A percentile compares a stretch with the other conserved stretches of the same genome.
Conservation (phyloP, 495 filamentous ascomycete genomes). For the Staphylotrichum tortipilum region DNA sequence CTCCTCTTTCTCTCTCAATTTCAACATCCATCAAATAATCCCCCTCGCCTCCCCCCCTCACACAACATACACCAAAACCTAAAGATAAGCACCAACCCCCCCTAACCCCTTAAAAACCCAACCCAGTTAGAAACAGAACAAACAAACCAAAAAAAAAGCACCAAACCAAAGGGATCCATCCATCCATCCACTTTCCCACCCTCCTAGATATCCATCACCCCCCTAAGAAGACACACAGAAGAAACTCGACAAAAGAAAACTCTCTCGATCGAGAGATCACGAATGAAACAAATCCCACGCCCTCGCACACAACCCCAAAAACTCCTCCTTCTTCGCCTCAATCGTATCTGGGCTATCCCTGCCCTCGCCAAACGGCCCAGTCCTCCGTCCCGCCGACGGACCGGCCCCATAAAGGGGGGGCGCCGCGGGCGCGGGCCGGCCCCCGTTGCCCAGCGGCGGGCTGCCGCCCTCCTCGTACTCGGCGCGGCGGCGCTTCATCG, state of each 20-base stretch:
- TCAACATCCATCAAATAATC: too few species aligned
- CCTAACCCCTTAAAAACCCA: too few species aligned
- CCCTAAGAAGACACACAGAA: neutral
- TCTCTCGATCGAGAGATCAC: too few species aligned
- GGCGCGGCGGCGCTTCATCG: slow-evolving; percentile 59
- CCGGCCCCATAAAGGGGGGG: neutral
- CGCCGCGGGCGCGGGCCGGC: slow-evolving; percentile 14
- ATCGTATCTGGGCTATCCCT: slow-evolving; percentile 78
- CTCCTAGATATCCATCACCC: too few species aligned
- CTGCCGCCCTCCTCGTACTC: slow-evolving; percentile 88
- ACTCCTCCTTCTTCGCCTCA: slow-evolving; percentile 87
- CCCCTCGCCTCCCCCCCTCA: too few species aligned
- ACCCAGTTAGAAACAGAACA: too few species aligned
- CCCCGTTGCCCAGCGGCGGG: slow-evolving; percentile 61
- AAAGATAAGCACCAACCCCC: too few species aligned
- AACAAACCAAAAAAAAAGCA: too few species aligned
- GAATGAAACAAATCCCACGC: slow-evolving; percentile 98
- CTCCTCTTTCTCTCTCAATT: too few species aligned
- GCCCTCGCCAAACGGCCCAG: slow-evolving; percentile 66
- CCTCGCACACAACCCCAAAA: slow-evolving; percentile 72
- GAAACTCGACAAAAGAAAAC: neutral
- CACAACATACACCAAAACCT: too few species aligned
- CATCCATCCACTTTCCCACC: too few species aligned
- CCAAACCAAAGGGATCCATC: too few species aligned
- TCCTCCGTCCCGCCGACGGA: slow-evolving; percentile 42